Evolutionary conservation across 2,329 filamentous ascomycete genomes (phyloP).

Genomic region (Fusarium tricinctum): DNA sequence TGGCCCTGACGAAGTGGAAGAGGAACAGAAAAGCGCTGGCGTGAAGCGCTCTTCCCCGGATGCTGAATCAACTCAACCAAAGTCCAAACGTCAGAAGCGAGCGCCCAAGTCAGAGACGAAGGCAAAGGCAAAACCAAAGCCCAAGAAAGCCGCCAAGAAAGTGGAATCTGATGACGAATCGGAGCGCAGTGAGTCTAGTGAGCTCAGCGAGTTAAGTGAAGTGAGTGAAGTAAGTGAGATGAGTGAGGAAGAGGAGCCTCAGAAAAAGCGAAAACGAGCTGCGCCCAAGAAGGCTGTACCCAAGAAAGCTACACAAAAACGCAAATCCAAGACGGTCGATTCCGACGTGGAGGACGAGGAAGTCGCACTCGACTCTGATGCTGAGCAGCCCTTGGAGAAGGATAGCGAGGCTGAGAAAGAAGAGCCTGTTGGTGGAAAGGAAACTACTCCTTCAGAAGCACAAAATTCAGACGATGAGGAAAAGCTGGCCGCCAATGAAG

Average conservation of each 20-base stretch:
- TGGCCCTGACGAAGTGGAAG: constrained; percentile 48
- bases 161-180: constrained; percentile 40
- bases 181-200: constrained; percentile 42
- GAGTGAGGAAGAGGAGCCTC: constrained; percentile 47
- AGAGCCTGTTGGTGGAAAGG: constrained; percentile 1
- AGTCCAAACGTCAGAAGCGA: constrained; percentile 59
- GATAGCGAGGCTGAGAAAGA: constrained; percentile 12
- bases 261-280: constrained; percentile 39
- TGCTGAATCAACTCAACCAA: constrained; percentile 54
- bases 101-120: constrained; percentile 50
- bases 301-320: constrained; percentile 22
- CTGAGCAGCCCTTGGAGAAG: constrained; percentile 15
- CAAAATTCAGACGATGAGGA: constrained; percentile 17
- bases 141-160: constrained; percentile 48
- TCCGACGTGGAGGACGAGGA: constrained; percentile 51
- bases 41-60: constrained; percentile 56
- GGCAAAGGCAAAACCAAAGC: constrained; percentile 45
- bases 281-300: constrained; percentile 15
- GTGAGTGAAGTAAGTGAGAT: constrained; percentile 42
- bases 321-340: constrained; percentile 44
- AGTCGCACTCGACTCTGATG: constrained; percentile 29
- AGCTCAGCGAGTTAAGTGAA: constrained; percentile 45
- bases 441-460: constrained; percentile 3
- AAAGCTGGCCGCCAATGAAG: constrained; percentile 28
- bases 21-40: constrained; percentile 46